Base-by-base conservation (phyloP, 331 rosid genomes). In the Prunus yedoensis region DNA sequence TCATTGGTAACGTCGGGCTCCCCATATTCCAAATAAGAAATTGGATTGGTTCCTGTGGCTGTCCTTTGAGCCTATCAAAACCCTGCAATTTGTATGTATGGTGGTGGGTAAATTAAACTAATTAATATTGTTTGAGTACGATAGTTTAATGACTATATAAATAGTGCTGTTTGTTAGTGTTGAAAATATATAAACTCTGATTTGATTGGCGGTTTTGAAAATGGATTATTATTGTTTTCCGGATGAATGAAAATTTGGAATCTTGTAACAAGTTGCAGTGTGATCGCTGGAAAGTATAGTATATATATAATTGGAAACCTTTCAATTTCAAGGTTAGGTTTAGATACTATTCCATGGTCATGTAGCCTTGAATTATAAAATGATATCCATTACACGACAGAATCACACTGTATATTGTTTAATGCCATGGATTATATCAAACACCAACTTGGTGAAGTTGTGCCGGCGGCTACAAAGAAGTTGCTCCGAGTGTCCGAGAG, bases 221-320 rank as follows among this genome's bases (percentile, higher is more conserved):
- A 57, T 38, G 41, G 47, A 53, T 35, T 38, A n/a, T 25, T 53
- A 41, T 43, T 43, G 7, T 38, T 57, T 5, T 60, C 21, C 3
- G 50, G 69, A 65, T 65, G 3, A 72, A n/a, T 13, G 27, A 13
- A 10, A 28, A 28, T 60, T 38, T 60, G 77, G 77, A 60, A 10
- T 60, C 20, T 41, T 74, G 60, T 18, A 62, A n/a, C 77, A 61
- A 60, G 77, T 60, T 74, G 77, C 23, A 59, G 15, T 63, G 28
- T 43, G 50, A 41, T 73, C 23, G 41, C 27, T 73, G 67, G 54
- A 45, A 58, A 32, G 47, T 17, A 17, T 17, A 32, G 15, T 32
- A 32, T 17, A 63, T 30, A 4, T 51, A 35, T 3, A 38, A 17
- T 18, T 38, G 69, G 27, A 35, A 17, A 49, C 28, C 27, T 65